Evolutionary conservation across 768 basidiomycete genomes (phyloP), one percentile per base, ranked within the genome.

Genomic region (Boletus subcaerulescens): DNA sequence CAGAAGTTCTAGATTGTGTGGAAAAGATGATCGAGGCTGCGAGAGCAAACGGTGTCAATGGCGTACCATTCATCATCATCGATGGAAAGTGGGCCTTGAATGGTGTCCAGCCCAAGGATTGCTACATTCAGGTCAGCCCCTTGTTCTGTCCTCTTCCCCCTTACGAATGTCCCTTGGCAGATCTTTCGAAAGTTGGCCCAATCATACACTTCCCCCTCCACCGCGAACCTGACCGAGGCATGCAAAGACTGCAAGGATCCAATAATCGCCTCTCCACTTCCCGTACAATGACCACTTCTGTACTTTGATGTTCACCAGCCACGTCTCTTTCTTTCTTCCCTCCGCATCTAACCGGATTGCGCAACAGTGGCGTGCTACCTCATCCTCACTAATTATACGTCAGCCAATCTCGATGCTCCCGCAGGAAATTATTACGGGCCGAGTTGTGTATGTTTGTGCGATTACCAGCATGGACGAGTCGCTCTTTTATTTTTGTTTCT

Each of bases 61-160:
- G 81, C 35, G 80, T 82, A 1, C 81, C 81, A 0, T 81, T 79
- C 65, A 73, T 78, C 52, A 76, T 81, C 54, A 71, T 79, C 32
- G 72, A 79, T 38, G 69, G 72, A 12, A 75, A 72, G 47, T 79
- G 74, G 71, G 79, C 76, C 15, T 42, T 79, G 49, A 73, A 71
- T 15, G 78, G 78, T n/a, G 76, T 74, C 10, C 79, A 80, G 54
- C 51, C 71, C 10, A 62, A 60, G 38, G 77, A 78, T 17, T 72
- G 69, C 42, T 79, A 76, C 56, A 53, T 69, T 31, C 67, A 72
- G 65, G 77, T 76, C 44, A 40, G 70, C 20, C n/a, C 13, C n/a
- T 4, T 32, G 9, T 44, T 53, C 24, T 20, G 1, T 29, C 55
- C 1, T 45, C 14, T 42, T 9, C 15, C 9, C 44, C 17, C 10